Evolutionary conservation across 2,329 filamentous ascomycete genomes (phyloP).

Genomic region (Rhynchosporium graminicola): DNA sequence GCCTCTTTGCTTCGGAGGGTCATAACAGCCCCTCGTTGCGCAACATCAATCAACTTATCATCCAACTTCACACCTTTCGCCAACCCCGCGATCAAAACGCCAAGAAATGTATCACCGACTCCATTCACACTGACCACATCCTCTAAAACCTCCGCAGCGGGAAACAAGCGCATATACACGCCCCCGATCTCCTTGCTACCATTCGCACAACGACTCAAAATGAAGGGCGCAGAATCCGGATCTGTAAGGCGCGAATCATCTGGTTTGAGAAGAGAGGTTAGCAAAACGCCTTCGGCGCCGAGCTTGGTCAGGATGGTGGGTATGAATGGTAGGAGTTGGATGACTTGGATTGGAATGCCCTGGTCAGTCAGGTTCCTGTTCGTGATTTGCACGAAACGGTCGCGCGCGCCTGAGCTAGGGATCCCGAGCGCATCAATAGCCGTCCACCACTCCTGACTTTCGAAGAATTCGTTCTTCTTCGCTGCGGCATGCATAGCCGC

Average conservation of each 20-base stretch:
- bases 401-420: slow-evolving; percentile 64
- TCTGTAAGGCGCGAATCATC: slow-evolving; percentile 68
- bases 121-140: slow-evolving; percentile 90
- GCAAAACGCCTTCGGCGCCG: slow-evolving; percentile 60
- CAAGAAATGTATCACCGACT: slow-evolving; percentile 89
- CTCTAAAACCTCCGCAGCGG: slow-evolving; percentile 62
- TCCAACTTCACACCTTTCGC: slow-evolving; percentile 49
- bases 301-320: slow-evolving; percentile 85
- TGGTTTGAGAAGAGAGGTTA: slow-evolving; percentile 69
- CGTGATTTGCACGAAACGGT: slow-evolving; percentile 70
- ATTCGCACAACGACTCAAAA: slow-evolving; percentile 64
- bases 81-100: slow-evolving; percentile 78
- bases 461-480: slow-evolving; percentile 65
- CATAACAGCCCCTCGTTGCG: slow-evolving; percentile 77
- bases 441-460: slow-evolving; percentile 72
- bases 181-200: slow-evolving; percentile 63
- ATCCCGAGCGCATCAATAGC: slow-evolving; percentile 80
- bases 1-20: slow-evolving; percentile 75
- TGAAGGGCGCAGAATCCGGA: slow-evolving; percentile 64
- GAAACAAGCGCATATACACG: slow-evolving; percentile 73
- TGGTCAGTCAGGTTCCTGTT: slow-evolving; percentile 68
- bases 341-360: slow-evolving; percentile 78
- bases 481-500: slow-evolving; percentile 75
- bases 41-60: slow-evolving; percentile 70
- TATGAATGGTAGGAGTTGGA: slow-evolving; percentile 86